These are phyloP conservation scores for Neospora caninum DNA, from an alignment of 169 alveolate species.

Conservation along the genomic window DNA sequence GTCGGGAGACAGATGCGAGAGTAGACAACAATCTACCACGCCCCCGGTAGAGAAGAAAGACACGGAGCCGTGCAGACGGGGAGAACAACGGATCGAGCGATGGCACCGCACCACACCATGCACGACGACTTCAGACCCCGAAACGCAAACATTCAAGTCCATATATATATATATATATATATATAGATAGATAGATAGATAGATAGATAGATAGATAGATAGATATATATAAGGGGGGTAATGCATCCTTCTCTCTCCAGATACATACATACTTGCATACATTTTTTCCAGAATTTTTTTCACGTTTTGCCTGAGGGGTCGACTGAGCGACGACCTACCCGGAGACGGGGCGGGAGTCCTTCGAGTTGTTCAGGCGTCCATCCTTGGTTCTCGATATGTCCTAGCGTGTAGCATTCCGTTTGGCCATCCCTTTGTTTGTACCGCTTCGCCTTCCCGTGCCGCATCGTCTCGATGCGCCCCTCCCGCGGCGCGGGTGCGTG, in stretches of 20 bases:
- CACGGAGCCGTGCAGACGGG: too few species aligned
- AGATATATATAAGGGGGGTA: background rate
- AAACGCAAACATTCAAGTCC: background rate
- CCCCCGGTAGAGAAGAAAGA: too few species aligned
- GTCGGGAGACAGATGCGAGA: too few species aligned
- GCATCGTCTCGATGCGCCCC: background rate
- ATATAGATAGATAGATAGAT: background rate
- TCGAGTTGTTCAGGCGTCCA: conserved; percentile 17
- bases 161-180: background rate
- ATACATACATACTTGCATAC: too few species aligned
- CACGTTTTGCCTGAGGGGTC: too few species aligned
- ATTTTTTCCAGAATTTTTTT: too few species aligned
- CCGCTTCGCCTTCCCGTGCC: background rate
- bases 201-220: background rate
- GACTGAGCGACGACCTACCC: background rate
- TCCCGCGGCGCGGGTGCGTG: background rate
- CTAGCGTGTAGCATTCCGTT: background rate
- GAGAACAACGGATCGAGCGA: too few species aligned
- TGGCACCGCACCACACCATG: too few species aligned
- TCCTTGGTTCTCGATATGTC: background rate
- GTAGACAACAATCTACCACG: too few species aligned
- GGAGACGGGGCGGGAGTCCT: background rate
- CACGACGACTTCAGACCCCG: too few species aligned
- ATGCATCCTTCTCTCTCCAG: too few species aligned
- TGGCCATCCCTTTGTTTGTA: background rate